A percentile compares a stretch with the other conserved stretches of the same genome.
Evolutionary conservation across 345 rosid genomes (phyloP).

Genomic region (Hirschfeldia incana): DNA sequence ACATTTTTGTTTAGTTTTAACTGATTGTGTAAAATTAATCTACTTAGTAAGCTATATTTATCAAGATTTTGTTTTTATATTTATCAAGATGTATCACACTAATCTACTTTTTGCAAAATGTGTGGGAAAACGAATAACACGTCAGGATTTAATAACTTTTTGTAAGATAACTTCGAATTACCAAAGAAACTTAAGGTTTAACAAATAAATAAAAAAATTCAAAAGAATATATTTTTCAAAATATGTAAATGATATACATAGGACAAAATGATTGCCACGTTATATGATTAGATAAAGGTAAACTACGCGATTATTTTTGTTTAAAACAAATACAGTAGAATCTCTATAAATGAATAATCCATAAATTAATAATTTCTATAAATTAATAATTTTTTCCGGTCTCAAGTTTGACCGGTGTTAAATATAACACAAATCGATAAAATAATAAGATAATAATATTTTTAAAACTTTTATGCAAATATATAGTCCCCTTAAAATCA

Average conservation of each 20-base stretch:
- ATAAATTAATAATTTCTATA: too few relatives aligned
- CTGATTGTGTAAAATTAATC: neutral
- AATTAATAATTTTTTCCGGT: too few relatives aligned
- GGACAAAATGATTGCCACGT: slow-evolving; percentile 1
- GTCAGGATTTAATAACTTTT: neutral
- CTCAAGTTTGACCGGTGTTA: too few relatives aligned
- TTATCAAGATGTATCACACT: neutral
- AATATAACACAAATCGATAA: too few relatives aligned
- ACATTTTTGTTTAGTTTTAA: neutral
- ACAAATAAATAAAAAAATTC: neutral
- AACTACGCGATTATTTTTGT: slow-evolving; percentile 4
- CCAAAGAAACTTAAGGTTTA: neutral
- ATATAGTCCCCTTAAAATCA: too few relatives aligned
- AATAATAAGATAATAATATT: too few relatives aligned
- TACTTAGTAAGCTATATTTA: neutral
- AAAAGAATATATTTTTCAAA: neutral
- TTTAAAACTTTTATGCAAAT: too few relatives aligned
- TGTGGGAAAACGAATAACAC: neutral
- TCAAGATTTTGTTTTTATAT: neutral
- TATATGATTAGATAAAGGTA: slow-evolving; percentile 24
- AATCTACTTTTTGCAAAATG: neutral
- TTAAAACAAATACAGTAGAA: neutral
- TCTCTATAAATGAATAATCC: too few relatives aligned
- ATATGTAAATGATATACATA: neutral
- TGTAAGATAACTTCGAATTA: neutral